Conservation (phyloP, 2,329 filamentous ascomycete genomes). For the Fusarium acutatum region DNA sequence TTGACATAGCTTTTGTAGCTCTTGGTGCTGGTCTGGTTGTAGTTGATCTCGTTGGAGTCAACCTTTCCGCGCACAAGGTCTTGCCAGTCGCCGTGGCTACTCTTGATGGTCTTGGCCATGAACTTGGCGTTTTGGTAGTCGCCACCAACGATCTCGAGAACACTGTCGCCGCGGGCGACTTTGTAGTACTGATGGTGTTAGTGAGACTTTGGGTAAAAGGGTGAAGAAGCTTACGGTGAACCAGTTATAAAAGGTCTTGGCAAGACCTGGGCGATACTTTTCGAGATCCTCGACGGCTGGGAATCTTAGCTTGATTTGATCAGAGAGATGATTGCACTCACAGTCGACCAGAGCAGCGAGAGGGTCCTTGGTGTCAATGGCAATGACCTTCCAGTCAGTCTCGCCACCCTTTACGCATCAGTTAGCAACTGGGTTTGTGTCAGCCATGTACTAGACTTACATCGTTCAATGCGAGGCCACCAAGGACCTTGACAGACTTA, state of each 20-base stretch:
- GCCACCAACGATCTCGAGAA: conserved; percentile 49
- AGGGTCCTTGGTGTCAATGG: conserved; percentile 50
- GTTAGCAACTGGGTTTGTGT: neutral
- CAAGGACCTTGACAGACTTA: conserved; percentile 54
- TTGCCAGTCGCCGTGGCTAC: conserved; percentile 52
- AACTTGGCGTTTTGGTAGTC: conserved; percentile 49
- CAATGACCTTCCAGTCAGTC: conserved; percentile 54
- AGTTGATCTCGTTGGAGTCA: conserved; percentile 50
- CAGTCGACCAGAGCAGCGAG: conserved; percentile 47
- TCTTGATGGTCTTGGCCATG: conserved; percentile 43
- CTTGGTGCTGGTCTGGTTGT: conserved; percentile 51
- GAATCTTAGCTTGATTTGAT: neutral
- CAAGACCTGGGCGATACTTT: conserved; percentile 49
- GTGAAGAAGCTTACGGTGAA: conserved; percentile 44
- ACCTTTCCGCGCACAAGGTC: conserved; percentile 50
- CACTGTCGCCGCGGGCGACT: conserved; percentile 47
- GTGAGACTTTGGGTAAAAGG: accelerated
- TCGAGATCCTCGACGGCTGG: conserved; percentile 50
- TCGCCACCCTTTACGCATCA: conserved; percentile 38
- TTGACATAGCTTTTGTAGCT: conserved; percentile 45
- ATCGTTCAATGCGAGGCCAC: conserved; percentile 51
- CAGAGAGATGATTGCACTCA: conserved; percentile 15
- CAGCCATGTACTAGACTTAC: conserved; percentile 13
- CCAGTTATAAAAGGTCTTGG: conserved; percentile 49
- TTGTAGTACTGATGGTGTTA: conserved; percentile 49